A percentile compares a stretch with the other conserved stretches of the same genome.
Evolutionary conservation across 2,329 filamentous ascomycete genomes (phyloP).

Genomic region (Verticillium nubilum): DNA sequence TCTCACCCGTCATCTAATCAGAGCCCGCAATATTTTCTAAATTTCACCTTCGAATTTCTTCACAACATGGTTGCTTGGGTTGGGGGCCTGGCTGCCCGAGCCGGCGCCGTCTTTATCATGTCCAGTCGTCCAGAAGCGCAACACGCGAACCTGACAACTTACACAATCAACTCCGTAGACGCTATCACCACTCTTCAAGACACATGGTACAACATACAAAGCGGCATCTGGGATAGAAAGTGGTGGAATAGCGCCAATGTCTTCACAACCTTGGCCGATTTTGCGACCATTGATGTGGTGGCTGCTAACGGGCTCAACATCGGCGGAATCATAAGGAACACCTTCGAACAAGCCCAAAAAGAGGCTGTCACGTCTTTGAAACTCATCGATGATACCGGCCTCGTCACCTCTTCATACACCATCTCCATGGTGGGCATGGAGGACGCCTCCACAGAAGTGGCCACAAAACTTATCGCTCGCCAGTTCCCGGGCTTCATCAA

Average conservation of each 20-base stretch:
- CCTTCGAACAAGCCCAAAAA: slow-evolving; percentile 38
- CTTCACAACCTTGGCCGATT: slow-evolving; percentile 57
- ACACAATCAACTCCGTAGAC: slow-evolving; percentile 24
- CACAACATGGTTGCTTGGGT: slow-evolving; percentile 10
- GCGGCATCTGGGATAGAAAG: slow-evolving; percentile 58
- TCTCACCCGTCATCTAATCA: not conserved
- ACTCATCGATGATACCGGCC: slow-evolving; percentile 25
- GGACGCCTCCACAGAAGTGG: not conserved
- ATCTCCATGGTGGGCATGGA: slow-evolving; percentile 21
- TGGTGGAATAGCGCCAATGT: slow-evolving; percentile 74
- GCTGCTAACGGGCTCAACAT: slow-evolving; percentile 32
- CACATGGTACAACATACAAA: slow-evolving; percentile 52
- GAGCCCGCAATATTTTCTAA: not conserved
- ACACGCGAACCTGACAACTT: slow-evolving; percentile 14
- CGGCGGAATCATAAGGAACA: slow-evolving; percentile 35
- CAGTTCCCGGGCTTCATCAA: slow-evolving; percentile 39
- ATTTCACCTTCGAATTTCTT: not conserved
- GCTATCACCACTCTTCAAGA: slow-evolving; percentile 42
- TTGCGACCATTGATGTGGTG: slow-evolving; percentile 27
- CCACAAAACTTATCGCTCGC: slow-evolving; percentile 14
- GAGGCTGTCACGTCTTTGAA: slow-evolving; percentile 31
- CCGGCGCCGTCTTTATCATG: slow-evolving; percentile 9
- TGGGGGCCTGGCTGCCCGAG: slow-evolving; percentile 10
- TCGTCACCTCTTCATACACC: slow-evolving; percentile 32
- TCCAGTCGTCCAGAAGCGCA: slow-evolving; percentile 8